Evolutionary conservation across 2,329 filamentous ascomycete genomes (phyloP).

Genomic region (Botryotinia convoluta): DNA sequence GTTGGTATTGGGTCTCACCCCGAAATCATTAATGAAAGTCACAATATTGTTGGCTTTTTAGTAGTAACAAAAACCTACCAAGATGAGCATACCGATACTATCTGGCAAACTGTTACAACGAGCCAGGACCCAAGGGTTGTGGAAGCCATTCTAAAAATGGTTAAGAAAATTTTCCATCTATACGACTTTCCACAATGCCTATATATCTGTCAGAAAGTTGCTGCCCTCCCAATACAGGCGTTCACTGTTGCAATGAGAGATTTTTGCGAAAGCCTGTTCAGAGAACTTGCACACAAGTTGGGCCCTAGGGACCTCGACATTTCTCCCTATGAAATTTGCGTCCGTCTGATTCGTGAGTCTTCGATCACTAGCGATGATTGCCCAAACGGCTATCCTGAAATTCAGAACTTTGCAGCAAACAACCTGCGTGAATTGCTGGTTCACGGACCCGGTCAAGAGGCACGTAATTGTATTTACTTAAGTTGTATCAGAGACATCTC

Average conservation of each 20-base stretch:
- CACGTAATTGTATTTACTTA: conserved; percentile 60
- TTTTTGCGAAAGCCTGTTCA: conserved; percentile 58
- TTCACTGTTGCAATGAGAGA: conserved; percentile 62
- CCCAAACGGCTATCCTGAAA: conserved; percentile 56
- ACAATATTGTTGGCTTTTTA: conserved; percentile 84
- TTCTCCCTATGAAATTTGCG: conserved; percentile 53
- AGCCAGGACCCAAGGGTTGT: conserved; percentile 84
- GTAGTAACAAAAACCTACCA: conserved; percentile 75
- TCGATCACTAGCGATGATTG: conserved; percentile 54
- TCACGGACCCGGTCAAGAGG: conserved; percentile 53
- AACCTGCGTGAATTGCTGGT: conserved; percentile 60
- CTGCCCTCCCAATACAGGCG: conserved; percentile 58
- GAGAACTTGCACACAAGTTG: conserved; percentile 38
- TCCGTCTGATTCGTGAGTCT: conserved; percentile 71
- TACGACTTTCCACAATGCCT: conserved; percentile 51
- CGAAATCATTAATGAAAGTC: conserved; percentile 77
- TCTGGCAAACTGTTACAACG: conserved; percentile 80
- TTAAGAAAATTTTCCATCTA: conserved; percentile 48
- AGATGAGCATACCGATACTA: conserved; percentile 67
- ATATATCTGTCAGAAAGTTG: conserved; percentile 70
- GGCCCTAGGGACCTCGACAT: conserved; percentile 46
- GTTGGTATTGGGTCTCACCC: conserved; percentile 89
- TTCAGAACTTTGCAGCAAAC: conserved; percentile 61
- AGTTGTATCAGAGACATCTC: conserved; percentile 68
- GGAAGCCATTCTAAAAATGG: conserved; percentile 72